phyloP scores from a whole-genome alignment of 306 rosid species.

The Sphenostylis stenocarpa region DNA sequence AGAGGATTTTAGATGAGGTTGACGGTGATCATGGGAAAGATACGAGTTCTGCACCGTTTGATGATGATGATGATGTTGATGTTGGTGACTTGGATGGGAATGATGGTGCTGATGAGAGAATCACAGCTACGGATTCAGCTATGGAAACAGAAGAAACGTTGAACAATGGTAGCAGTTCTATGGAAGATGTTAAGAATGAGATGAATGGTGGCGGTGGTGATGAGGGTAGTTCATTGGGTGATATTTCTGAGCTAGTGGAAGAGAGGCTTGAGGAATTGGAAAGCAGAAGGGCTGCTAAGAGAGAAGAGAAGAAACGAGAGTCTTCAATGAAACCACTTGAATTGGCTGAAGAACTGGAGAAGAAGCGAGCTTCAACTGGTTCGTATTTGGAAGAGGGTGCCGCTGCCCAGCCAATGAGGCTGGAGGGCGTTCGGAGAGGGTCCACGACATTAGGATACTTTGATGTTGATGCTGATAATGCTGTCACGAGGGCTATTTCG shows the following conservation, averaged over 20 bases:
- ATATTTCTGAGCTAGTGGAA: constrained; percentile 58
- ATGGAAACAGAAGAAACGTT: constrained; percentile 38
- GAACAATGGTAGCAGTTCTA: constrained; percentile 9
- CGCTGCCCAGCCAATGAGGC: constrained; percentile 98
- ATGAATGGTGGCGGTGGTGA: constrained; percentile 33
- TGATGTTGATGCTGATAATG: constrained; percentile 66
- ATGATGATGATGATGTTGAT: constrained; percentile 19
- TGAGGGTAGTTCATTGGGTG: constrained; percentile 46
- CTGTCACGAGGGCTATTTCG: constrained; percentile 64
- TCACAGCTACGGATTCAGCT: constrained; percentile 28
- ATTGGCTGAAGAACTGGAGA: constrained; percentile 85
- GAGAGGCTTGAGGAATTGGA: constrained; percentile 69
- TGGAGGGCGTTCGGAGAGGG: constrained; percentile 87
- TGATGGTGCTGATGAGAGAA: constrained; percentile 30
- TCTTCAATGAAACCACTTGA: constrained; percentile 65
- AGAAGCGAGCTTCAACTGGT: constrained; percentile 89
- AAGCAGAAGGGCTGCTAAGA: constrained; percentile 47
- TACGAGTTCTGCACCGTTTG: constrained; percentile 26
- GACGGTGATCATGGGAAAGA: constrained; percentile 28
- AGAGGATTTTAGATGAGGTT: constrained; percentile 35
- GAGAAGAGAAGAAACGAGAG: constrained; percentile 46
- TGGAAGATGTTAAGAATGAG: constrained; percentile 40
- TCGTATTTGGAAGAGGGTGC: constrained; percentile 95
- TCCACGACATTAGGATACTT: constrained; percentile 85
- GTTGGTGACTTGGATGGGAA: constrained; percentile 32